Percentiles rank a stretch among this genome's conserved stretches.
phyloP scores from a whole-genome alignment of 2,329 filamentous ascomycete species.

The Waltergamsia citrina region DNA sequence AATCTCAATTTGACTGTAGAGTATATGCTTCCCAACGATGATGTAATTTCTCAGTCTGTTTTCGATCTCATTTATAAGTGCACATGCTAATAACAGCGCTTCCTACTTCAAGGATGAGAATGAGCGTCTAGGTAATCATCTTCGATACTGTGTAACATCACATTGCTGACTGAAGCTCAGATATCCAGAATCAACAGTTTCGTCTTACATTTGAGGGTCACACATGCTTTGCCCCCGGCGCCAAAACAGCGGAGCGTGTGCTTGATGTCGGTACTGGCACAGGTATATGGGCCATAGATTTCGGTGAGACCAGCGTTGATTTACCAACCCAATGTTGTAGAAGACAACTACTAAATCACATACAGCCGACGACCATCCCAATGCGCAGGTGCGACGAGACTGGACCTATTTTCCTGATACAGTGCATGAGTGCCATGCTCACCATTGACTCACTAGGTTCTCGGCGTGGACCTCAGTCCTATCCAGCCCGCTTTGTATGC shows the following conservation, averaged over 20 bases:
- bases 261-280: slow-evolving; percentile 22
- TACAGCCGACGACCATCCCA: slow-evolving; percentile 10
- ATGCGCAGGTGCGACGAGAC: slow-evolving; percentile 1
- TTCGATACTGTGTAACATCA: neutral
- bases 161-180: neutral
- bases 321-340: too few relatives aligned
- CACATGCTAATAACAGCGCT: neutral
- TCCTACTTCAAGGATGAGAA: slow-evolving; percentile 10
- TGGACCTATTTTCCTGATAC: neutral
- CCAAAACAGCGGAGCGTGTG: slow-evolving; percentile 11
- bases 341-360: slow-evolving; percentile 11
- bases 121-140: slow-evolving; percentile 7
- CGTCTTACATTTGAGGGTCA: slow-evolving; percentile 1
- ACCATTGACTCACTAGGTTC: slow-evolving; percentile 6
- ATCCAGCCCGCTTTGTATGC: slow-evolving; percentile 18
- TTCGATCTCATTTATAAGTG: neutral
- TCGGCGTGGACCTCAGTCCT: slow-evolving; percentile 21
- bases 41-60: slow-evolving; percentile 8
- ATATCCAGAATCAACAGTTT: slow-evolving; percentile 3
- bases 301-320: slow-evolving; percentile 8
- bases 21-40: slow-evolving; percentile 12
- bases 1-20: slow-evolving; percentile 6
- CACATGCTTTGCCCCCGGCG: slow-evolving; percentile 1
- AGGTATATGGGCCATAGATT: slow-evolving; percentile 22
- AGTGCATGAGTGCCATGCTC: too few relatives aligned